These are phyloP conservation scores for Combretum micranthum DNA, from an alignment of 345 rosid genomes.

Conservation along the genomic window DNA sequence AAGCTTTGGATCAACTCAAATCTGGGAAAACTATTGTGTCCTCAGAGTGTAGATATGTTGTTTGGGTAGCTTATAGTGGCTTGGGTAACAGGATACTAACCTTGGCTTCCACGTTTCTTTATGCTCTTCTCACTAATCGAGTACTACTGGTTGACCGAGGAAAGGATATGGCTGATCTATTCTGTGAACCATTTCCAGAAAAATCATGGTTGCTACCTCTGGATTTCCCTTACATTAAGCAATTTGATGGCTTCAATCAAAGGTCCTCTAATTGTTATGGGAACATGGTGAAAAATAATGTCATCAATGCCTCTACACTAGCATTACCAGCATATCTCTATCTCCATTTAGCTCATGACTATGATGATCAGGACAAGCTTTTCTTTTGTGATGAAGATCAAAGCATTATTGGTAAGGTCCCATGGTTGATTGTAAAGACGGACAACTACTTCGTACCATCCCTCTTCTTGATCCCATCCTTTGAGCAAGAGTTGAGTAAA, in stretches of 20 bases:
- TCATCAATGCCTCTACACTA: slow-evolving; percentile 15
- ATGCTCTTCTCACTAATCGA: slow-evolving; percentile 56
- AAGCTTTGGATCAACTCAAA: slow-evolving; percentile 23
- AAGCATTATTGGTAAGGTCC: slow-evolving; percentile 27
- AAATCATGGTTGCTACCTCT: slow-evolving; percentile 47
- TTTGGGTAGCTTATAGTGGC: slow-evolving; percentile 64
- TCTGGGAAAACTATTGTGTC: slow-evolving; percentile 14
- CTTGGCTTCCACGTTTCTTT: slow-evolving; percentile 54
- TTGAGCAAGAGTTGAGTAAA: slow-evolving; percentile 29
- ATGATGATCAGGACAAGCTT: slow-evolving; percentile 52
- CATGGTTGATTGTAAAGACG: slow-evolving; percentile 64
- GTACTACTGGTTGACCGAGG: slow-evolving; percentile 60
- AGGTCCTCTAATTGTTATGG: slow-evolving; percentile 46
- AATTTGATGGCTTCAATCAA: slow-evolving; percentile 31
- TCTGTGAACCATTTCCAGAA: slow-evolving; percentile 63
- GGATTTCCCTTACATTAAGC: slow-evolving; percentile 31
- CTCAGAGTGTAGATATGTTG: slow-evolving; percentile 47
- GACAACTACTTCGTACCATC: slow-evolving; percentile 67
- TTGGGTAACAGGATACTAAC: slow-evolving; percentile 64
- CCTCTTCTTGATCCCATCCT: slow-evolving; percentile 52
- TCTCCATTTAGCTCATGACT: slow-evolving; percentile 58
- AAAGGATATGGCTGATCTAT: slow-evolving; percentile 39
- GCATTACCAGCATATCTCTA: slow-evolving; percentile 34
- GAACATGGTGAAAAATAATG: slow-evolving; percentile 39
- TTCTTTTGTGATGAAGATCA: slow-evolving; percentile 62